Evolutionary conservation across 139 green algal genomes (phyloP).

Genomic region (Chlorella sp.): DNA sequence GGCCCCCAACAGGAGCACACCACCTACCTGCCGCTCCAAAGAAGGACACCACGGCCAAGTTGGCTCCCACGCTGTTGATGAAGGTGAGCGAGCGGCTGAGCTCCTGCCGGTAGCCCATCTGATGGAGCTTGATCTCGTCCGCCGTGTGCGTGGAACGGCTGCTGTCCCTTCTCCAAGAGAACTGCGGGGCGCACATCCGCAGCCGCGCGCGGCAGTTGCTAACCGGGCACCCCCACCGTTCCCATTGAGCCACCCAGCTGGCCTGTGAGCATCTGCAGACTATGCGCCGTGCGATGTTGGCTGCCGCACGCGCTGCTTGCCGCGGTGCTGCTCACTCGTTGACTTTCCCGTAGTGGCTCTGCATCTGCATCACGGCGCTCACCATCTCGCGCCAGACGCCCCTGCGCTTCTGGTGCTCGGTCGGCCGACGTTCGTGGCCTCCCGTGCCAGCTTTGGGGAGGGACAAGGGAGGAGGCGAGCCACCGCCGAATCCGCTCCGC

Average conservation of each 20-base stretch:
- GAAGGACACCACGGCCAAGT: slow-evolving; percentile 6
- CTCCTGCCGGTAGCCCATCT: slow-evolving; percentile 4
- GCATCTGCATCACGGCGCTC: too few species aligned
- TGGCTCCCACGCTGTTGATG: slow-evolving; percentile 2
- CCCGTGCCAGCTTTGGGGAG: too few species aligned
- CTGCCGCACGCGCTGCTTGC: too few species aligned
- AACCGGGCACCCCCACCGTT: neutral
- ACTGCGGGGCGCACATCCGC: too few species aligned
- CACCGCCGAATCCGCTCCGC: too few species aligned
- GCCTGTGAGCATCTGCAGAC: neutral
- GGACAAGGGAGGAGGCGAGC: too few species aligned
- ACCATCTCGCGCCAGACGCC: too few species aligned
- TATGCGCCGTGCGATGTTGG: neutral
- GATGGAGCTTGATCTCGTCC: neutral
- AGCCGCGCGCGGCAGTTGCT: neutral
- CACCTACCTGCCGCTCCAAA: neutral
- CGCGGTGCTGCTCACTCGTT: too few species aligned
- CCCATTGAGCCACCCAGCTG: neutral
- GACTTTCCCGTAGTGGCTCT: too few species aligned
- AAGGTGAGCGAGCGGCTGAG: neutral
- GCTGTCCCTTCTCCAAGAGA: too few species aligned
- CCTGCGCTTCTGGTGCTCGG: too few species aligned
- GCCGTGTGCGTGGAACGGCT: neutral
- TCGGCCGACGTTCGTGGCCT: too few species aligned
- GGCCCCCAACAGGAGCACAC: neutral